Percentiles rank a stretch among this genome's conserved stretches.
These are phyloP conservation scores for Phytophthora citrophthora DNA, from an alignment of 352 stramenopile genomes.

Conservation along the genomic window DNA sequence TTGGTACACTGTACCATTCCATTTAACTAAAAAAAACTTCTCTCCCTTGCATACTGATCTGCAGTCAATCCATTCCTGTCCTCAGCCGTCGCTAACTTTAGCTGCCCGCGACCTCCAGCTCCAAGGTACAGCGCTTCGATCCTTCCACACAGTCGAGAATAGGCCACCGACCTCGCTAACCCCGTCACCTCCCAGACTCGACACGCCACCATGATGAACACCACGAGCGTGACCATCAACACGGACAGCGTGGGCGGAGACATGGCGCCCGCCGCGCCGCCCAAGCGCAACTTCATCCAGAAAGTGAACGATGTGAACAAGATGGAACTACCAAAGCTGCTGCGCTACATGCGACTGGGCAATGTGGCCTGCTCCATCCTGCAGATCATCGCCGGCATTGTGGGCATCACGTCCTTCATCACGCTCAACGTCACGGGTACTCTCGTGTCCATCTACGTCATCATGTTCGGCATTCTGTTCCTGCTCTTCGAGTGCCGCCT, in stretches of 20 bases:
- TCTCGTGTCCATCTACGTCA: conserved; percentile 90
- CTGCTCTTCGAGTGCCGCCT: conserved; percentile 89
- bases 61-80: conserved; percentile 16
- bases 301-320: conserved; percentile 91
- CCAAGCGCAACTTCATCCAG: conserved; percentile 78
- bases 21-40: background rate
- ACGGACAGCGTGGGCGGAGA: conserved; percentile 73
- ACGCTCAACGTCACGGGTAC: conserved; percentile 91
- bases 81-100: conserved; percentile 25
- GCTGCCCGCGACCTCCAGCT: conserved; percentile 1
- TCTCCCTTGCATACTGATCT: conserved; percentile 16
- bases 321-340: conserved; percentile 89
- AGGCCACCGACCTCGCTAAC: conserved; percentile 18
- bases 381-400: conserved; percentile 82
- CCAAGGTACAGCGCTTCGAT: conserved; percentile 1
- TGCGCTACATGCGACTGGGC: conserved; percentile 86
- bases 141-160: conserved; percentile 23
- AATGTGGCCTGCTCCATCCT: conserved; percentile 87
- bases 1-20: conserved; percentile 8
- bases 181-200: conserved; percentile 1
- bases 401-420: conserved; percentile 87
- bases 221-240: conserved; percentile 78
- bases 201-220: conserved; percentile 60
- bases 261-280: conserved; percentile 52
- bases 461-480: conserved; percentile 89